phyloP scores from a whole-genome alignment of 1,139 yeast species.

The Geotrichum histeridarum region DNA sequence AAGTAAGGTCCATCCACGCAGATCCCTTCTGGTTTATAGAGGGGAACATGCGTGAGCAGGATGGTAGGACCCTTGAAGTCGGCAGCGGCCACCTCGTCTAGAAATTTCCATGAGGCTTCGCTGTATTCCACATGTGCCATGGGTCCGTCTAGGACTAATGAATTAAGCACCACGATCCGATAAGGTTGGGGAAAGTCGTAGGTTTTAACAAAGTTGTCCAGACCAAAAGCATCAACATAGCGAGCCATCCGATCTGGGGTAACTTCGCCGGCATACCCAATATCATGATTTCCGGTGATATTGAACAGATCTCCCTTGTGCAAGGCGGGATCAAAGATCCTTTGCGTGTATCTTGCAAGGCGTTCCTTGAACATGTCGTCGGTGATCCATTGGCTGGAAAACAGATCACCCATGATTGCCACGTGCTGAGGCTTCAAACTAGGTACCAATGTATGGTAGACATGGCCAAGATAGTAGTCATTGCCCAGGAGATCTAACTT shows the following conservation, averaged over 20 bases:
- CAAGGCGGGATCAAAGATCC: constrained; percentile 28
- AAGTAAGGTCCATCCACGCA: constrained; percentile 83
- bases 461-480: constrained; percentile 81
- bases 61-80: constrained; percentile 74
- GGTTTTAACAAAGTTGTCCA: constrained; percentile 67
- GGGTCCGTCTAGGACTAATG: constrained; percentile 85
- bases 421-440: constrained; percentile 72
- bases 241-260: constrained; percentile 87
- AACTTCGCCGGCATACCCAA: constrained; percentile 93
- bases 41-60: constrained; percentile 82
- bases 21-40: constrained; percentile 71
- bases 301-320: constrained; percentile 58
- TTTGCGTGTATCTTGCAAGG: constrained; percentile 58
- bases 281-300: constrained; percentile 90
- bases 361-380: constrained; percentile 81
- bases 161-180: constrained; percentile 80
- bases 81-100: constrained; percentile 47
- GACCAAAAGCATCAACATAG: constrained; percentile 68
- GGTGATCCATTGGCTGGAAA: constrained; percentile 93
- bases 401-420: constrained; percentile 85
- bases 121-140: constrained; percentile 69
- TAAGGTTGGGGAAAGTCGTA: constrained; percentile 50
- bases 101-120: constrained; percentile 64
- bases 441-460: constrained; percentile 57
- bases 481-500: constrained; percentile 81